Evolutionary conservation across 805 yeast species (phyloP).

Genomic region (Yarrowia alimentaria): DNA sequence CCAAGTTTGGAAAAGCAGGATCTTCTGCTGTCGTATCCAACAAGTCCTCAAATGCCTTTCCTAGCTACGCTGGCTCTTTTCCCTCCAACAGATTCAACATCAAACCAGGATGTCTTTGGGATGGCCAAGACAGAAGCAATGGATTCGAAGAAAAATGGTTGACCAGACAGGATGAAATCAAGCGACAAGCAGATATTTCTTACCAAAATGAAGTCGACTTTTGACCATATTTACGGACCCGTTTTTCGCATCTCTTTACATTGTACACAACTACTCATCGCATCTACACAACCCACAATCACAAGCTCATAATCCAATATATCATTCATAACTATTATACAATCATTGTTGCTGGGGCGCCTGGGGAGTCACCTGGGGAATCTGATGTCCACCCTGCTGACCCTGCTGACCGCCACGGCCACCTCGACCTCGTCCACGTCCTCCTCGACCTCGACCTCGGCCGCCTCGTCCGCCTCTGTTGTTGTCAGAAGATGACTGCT

Average conservation of each 20-base stretch:
- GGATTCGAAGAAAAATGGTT: constrained; percentile 21
- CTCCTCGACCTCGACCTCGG: constrained; percentile 32
- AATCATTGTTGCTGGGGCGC: constrained; percentile 1
- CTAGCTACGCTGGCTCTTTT: background rate
- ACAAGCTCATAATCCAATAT: too few species aligned
- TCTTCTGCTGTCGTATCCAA: background rate
- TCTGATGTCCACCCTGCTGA: constrained; percentile 17
- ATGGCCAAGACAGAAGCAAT: constrained; percentile 7
- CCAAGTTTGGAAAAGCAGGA: constrained; percentile 9
- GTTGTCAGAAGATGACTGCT: constrained; percentile 28
- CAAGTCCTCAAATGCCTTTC: background rate
- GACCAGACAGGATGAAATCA: constrained; percentile 8
- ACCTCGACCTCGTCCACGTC: constrained; percentile 29
- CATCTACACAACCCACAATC: too few species aligned
- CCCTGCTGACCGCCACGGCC: constrained; percentile 30
- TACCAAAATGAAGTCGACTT: constrained; percentile 23
- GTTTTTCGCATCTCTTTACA: too few species aligned
- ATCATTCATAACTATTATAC: constrained; percentile 11
- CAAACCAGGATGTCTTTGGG: constrained; percentile 22
- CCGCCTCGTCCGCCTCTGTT: constrained; percentile 33
- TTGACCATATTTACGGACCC: too few species aligned
- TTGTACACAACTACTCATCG: too few species aligned
- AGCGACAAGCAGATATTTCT: constrained; percentile 1
- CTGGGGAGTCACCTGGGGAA: constrained; percentile 21
- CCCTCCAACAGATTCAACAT: constrained; percentile 20